Base-by-base conservation (phyloP, 2,329 filamentous ascomycete genomes). In the Acrocalymma vagum region DNA sequence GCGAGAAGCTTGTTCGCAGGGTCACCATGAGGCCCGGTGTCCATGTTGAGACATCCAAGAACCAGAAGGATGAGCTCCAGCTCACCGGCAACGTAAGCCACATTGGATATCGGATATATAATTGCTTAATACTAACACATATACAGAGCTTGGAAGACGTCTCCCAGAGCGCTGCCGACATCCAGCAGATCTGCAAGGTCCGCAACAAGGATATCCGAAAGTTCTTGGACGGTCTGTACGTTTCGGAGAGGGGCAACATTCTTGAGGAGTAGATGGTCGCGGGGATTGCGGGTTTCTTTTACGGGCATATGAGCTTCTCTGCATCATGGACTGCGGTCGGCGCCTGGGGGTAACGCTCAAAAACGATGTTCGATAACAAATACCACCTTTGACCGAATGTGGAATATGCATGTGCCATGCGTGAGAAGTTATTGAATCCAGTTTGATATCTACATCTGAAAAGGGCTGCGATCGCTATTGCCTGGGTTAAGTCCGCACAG, bases 161-260 rank as follows among this genome's bases (percentile, higher is more conserved):
- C 61, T 99, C 94, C 71, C 94, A 99, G 83, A 91, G 87, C 73
- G 94, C 94, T 63, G 94, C 94, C 78, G 94, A 99, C 77, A 96
- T 99, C 77, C 94, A 99, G 84, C 94, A 99, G 81, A 92, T 94
- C 80, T 99, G 94, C 91, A 86, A 86, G 80, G 94, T 99, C 78
- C 87, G 91, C 78, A 99, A 99, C 90, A 99, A 99, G 91, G 94
- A 99, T 96, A 99, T 99, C 83, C 91, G 95, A 52, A 69, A 95
- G 90, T 99, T 99, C 88, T 86, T 99, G 84, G 95, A 99, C 82
- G 94, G 94, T 86, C 84, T 99, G 78, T 99, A 99, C 84, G 94
- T 99, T 72, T 96, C 92, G 74, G 94, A 99, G 88, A 88, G 90
- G 83, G 88, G 88, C 78, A 96, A 97, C 87, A 86, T 99, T 70